Evolutionary conservation across 768 basidiomycete species (phyloP), one percentile per base, ranked within the genome.

Genomic region (Rhodotorula paludigena): DNA sequence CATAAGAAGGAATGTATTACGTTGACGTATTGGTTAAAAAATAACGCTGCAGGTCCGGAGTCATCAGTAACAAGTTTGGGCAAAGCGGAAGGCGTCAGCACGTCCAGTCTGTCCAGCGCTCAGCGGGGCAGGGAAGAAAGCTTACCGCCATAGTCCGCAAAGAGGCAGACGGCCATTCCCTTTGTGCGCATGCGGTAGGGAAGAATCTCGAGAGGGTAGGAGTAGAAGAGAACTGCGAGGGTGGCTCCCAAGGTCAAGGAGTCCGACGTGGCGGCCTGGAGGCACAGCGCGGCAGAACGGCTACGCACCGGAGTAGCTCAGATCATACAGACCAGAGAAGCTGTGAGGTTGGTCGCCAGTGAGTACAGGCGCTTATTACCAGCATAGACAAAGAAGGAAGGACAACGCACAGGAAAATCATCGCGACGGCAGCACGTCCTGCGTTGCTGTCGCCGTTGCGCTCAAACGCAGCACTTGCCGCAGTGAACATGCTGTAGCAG

Each of bases 11-110:
- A 56, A 71, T 65, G 59, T 71, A 75, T 20, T 69, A 66, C 61
- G 63, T 38, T 74, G 56, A 70, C 71, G 61, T 73, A 77, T 21
- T 74, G 68, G 66, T 68, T 44, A 69, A 59, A 49, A n/a, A 59
- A 59, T 25, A 59, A 47, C 35, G 35, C 42, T 25, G 54, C 32
- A 30, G 51, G 51, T 33, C 28, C 5, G 33, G 35, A 28, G 51
- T 47, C 45, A 25, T 10, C 45, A 25, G n/a, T n/a, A 21, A 14
- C 45, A 9, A 47, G 7, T 18, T 8, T 23, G 11, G 45, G 8
- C 15, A 49, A 9, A 49, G 8, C 11, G n/a, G 45, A 25, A 47
- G 20, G 48, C 5, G 48, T 10, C 12, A 49, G 30, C n/a, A 28
- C 6, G n/a, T 11, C n/a, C 20, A 64, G 54, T 21, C 55, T 35